Conservation (phyloP, 768 basidiomycete species). For the Termitomyces sp. region DNA sequence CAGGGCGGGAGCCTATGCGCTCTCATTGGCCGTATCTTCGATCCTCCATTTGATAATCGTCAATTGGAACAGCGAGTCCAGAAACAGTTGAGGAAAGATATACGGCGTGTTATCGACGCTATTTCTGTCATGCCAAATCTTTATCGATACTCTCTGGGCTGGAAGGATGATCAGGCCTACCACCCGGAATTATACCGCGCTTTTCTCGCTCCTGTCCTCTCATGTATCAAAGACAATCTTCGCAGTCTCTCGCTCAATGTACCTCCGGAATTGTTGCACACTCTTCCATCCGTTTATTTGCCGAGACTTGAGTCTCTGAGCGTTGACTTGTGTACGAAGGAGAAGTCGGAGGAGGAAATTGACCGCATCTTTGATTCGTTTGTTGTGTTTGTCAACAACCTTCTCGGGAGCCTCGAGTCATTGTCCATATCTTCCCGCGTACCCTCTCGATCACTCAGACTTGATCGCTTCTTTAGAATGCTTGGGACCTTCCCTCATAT, state of each 20-base stretch:
- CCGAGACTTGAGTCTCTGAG: constrained; percentile 33
- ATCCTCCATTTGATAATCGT: constrained; percentile 29
- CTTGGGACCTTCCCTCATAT: constrained; percentile 39
- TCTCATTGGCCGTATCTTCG: constrained; percentile 24
- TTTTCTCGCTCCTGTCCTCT: constrained; percentile 34
- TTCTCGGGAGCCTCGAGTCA: constrained; percentile 33
- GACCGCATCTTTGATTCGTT: constrained; percentile 36
- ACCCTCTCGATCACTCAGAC: constrained; percentile 35
- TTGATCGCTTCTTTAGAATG: constrained; percentile 33
- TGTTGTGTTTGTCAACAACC: constrained; percentile 42
- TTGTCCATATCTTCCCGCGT: constrained; percentile 34
- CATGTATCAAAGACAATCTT: constrained; percentile 28
- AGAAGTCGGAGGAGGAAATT: constrained; percentile 27
- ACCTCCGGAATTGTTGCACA: constrained; percentile 33
- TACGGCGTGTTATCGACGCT: constrained; percentile 28
- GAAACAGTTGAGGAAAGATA: constrained; percentile 35
- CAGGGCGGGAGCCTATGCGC: constrained; percentile 27
- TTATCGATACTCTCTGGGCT: constrained; percentile 36
- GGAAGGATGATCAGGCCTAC: constrained; percentile 31
- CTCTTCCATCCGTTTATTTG: constrained; percentile 30
- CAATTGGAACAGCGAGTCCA: constrained; percentile 28
- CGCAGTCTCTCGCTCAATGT: constrained; percentile 34
- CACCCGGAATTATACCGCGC: constrained; percentile 36
- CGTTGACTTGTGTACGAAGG: constrained; percentile 32
- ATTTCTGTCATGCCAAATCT: constrained; percentile 31